Evolutionary conservation across 257 asterid species (phyloP), one percentile per base, ranked within the genome.

Genomic region (Solanum paucissectum): DNA sequence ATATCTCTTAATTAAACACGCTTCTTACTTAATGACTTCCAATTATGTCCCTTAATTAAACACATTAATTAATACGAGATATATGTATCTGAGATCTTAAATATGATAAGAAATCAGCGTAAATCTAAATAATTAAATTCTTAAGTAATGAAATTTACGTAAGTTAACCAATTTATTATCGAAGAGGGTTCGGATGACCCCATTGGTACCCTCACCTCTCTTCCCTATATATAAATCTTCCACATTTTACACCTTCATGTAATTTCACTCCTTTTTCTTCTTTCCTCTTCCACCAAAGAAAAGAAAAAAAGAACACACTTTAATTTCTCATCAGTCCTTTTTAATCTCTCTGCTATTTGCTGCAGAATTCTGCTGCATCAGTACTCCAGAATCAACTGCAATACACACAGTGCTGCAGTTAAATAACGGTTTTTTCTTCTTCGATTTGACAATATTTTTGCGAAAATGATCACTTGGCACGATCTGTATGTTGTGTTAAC

Each of bases 401-500:
- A 64, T 25, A 25, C 7, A 64, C 72, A 25, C 33, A 10, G 18
- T 64, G 33, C 33, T n/a, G 33, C 29, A 64, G 94, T 92, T 75
- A 81, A 38, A 75, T 91, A 94, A 93, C 93, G 85, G 89, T 52
- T 76, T 88, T 90, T 60, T 55, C 14, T 49, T 55, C 16, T 49
- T 76, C 87, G 44, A 86, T 76, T 87, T 77, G 83, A 23, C 90
- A 89, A 87, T 86, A 68, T 84, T 27, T 6, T 12, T n/a, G 72
- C 4, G n/a, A 92, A 90, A 82, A 96, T 96, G 99, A 96, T 96
- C 23, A 90, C 52, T 88, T 90, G 93, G 95, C 94, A 96, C 72
- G 99, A 96, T 90, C 94, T 96, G 0, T 96, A 96, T 86, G 93
- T 91, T 3, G 99, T 96, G 9, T 89, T 96, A 14, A 93, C 99